These are phyloP conservation scores for Fraxinus baroniana DNA, from an alignment of 305 asterid species.

Conservation along the genomic window DNA sequence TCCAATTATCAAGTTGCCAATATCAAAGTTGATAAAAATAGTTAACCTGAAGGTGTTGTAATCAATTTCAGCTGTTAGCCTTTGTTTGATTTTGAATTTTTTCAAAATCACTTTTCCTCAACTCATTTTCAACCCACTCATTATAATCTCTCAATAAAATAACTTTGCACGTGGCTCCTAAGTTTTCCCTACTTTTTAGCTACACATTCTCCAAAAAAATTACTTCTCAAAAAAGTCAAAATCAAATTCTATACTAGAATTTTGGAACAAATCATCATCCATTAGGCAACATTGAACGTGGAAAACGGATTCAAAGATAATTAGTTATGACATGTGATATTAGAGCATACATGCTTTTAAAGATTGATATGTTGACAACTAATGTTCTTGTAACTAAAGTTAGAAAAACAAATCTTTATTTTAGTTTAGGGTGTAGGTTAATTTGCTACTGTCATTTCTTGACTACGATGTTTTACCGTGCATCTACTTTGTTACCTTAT, in stretches of 20 bases:
- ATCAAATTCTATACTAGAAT: not conserved
- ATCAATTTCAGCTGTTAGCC: not conserved
- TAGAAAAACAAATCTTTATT: not conserved
- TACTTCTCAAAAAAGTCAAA: not conserved
- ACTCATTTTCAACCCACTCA: not conserved
- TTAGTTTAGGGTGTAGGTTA: not conserved
- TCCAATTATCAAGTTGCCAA: not conserved
- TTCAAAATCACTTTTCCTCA: not conserved
- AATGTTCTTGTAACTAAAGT: not conserved
- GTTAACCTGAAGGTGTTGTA: conserved; percentile 11
- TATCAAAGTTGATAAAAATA: not conserved
- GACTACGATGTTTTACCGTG: not conserved
- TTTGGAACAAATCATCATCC: not conserved
- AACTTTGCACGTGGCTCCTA: not conserved
- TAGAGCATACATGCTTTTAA: not conserved
- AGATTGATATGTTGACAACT: not conserved
- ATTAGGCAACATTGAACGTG: not conserved
- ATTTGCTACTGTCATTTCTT: not conserved
- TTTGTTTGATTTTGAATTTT: not conserved
- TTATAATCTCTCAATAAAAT: not conserved
- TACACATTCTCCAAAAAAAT: not conserved
- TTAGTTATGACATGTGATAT: not conserved
- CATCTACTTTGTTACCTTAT: not conserved
- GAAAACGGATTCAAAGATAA: not conserved
- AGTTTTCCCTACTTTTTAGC: not conserved